These are phyloP conservation scores for Bacterosira constricta DNA, from an alignment of 108 stramenopile species.

Conservation along the genomic window DNA sequence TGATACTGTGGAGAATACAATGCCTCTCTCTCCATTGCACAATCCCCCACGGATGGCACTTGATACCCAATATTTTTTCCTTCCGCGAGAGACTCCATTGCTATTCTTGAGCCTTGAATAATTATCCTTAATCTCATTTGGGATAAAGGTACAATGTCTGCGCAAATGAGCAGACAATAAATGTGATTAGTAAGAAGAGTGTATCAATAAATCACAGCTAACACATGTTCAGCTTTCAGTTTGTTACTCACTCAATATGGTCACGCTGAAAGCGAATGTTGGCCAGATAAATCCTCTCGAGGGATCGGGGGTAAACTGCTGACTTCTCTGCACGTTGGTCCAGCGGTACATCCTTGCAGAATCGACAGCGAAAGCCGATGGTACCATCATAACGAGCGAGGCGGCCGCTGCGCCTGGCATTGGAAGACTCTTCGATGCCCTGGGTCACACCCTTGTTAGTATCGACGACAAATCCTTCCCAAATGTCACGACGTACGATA, in stretches of 20 bases:
- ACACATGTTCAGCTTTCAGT: too few species aligned
- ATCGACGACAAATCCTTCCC: conserved; percentile 9
- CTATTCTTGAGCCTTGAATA: conserved; percentile 3
- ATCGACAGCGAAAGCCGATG: conserved; percentile 7
- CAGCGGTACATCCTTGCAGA: neutral
- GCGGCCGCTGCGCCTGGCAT: neutral
- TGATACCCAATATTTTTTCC: conserved; percentile 8
- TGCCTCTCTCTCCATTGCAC: conserved; percentile 3
- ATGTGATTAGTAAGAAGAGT: too few species aligned
- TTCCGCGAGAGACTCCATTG: conserved; percentile 8
- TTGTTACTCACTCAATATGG: conserved; percentile 11
- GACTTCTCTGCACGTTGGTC: neutral
- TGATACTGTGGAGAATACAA: neutral
- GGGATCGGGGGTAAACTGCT: neutral
- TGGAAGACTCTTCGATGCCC: neutral
- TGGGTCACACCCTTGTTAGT: neutral
- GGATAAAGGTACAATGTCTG: conserved; percentile 11
- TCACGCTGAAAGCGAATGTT: conserved; percentile 7
- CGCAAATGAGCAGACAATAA: too few species aligned
- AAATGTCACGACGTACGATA: conserved; percentile 2
- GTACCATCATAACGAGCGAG: conserved; percentile 1
- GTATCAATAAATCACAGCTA: too few species aligned
- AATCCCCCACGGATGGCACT: conserved; percentile 5
- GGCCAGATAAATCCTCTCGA: conserved; percentile 4
- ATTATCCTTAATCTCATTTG: neutral